Percentiles rank a stretch among this genome's conserved stretches.
These are phyloP conservation scores for Tricholoma bakamatsutake DNA, from an alignment of 768 basidiomycete species.

Conservation along the genomic window DNA sequence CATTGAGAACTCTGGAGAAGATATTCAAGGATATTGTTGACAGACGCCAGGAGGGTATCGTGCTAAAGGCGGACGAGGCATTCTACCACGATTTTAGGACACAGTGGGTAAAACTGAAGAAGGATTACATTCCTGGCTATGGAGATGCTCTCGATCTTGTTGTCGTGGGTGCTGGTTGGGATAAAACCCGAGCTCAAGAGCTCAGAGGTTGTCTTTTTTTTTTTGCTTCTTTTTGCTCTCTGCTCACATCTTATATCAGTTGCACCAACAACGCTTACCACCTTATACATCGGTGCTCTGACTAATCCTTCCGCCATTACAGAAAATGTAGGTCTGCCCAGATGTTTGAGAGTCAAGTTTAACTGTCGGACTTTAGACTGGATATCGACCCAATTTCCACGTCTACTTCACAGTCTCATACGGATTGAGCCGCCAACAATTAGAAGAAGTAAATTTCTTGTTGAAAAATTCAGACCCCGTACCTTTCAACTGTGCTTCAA, in stretches of 20 bases:
- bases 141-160: conserved; percentile 81
- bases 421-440: conserved; percentile 57
- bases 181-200: conserved; percentile 69
- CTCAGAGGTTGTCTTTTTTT: conserved; percentile 56
- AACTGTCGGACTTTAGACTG: conserved; percentile 25
- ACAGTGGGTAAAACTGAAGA: conserved; percentile 87
- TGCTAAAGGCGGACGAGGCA: conserved; percentile 71
- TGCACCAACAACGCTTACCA: conserved; percentile 64
- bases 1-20: conserved; percentile 5
- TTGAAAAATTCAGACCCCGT: conserved; percentile 43
- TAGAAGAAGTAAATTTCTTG: conserved; percentile 70
- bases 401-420: conserved; percentile 75
- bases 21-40: conserved; percentile 47
- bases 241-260: conserved; percentile 35
- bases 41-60: conserved; percentile 59
- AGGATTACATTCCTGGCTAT: conserved; percentile 81
- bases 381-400: conserved; percentile 53
- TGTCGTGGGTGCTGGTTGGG: conserved; percentile 75
- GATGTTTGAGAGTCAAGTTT: not conserved
- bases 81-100: conserved; percentile 55
- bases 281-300: conserved; percentile 72
- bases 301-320: conserved; percentile 40
- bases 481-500: conserved; percentile 18
- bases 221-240: not conserved
- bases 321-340: conserved; percentile 28